A percentile compares a stretch with the other conserved stretches of the same genome.
Evolutionary conservation across 345 rosid species (phyloP).

Genomic region (Hypericum perforatum): DNA sequence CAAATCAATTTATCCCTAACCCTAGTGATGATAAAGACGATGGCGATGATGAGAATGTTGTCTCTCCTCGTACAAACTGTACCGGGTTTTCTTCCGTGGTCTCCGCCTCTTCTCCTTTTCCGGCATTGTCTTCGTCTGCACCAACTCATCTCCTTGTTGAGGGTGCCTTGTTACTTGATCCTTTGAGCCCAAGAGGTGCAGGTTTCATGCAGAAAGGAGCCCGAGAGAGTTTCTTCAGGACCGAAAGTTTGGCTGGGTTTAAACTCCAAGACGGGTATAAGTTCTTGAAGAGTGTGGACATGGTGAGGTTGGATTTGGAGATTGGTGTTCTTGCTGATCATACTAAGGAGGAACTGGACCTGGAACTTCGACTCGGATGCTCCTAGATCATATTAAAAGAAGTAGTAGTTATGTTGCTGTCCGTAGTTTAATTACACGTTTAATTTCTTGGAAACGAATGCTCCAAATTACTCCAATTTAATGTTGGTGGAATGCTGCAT

Average conservation of each 20-base stretch:
- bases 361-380: constrained; percentile 82
- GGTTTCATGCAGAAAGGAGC: constrained; percentile 12
- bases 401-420: background rate
- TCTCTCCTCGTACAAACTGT: constrained; percentile 25
- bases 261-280: constrained; percentile 22
- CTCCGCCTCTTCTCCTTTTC: constrained; percentile 35
- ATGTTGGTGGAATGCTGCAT: too few species aligned
- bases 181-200: constrained; percentile 19
- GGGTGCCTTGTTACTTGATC: constrained; percentile 14
- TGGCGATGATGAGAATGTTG: constrained; percentile 19
- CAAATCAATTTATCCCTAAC: constrained; percentile 35
- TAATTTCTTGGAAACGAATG: too few species aligned
- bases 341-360: constrained; percentile 59
- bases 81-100: constrained; percentile 15
- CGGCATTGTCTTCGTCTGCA: constrained; percentile 25
- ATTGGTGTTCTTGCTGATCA: constrained; percentile 38
- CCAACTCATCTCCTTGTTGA: constrained; percentile 19
- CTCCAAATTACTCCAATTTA: too few species aligned
- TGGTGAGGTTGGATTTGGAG: constrained; percentile 55
- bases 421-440: too few species aligned
- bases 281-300: constrained; percentile 29
- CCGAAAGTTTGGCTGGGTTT: constrained; percentile 10
- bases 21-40: too few species aligned
- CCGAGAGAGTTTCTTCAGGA: constrained; percentile 11
- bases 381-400: background rate